Evolutionary conservation across 2,329 filamentous ascomycete genomes (phyloP), one percentile per base, ranked within the genome.

Genomic region (Fusarium nygamai): DNA sequence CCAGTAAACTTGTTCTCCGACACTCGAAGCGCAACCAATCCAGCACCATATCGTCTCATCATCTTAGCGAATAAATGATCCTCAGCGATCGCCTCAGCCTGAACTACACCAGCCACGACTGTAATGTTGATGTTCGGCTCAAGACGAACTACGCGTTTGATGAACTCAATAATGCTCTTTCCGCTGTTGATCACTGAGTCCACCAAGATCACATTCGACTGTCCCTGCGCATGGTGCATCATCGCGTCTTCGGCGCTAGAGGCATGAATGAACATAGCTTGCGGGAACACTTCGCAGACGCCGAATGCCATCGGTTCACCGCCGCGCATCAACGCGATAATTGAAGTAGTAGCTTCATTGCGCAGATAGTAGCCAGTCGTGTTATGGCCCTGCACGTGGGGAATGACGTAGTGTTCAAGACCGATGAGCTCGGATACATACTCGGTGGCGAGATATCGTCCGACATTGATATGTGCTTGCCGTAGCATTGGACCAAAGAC

Each of bases 291-390:
- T 0, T 89, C 84, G 71, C 80, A 88, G 51, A 92, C 82, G 0
- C 90, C 90, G 4, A 86, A 78, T 0, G 90, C 90, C 87, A 92
- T 89, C 1, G 89, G 84, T 70, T 91, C 89, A 14, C 90, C 90
- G 5, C 87, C 89, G 14, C 89, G 87, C 89, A 92, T 92, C n/a
- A 92, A 70, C 0, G 89, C 83, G 2, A 92, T 81, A 53, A 92
- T 91, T 2, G 84, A 65, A 0, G 88, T 92, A 14, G 81, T 61
- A 3, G 80, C 13, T 75, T 92, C 89, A 61, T 86, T 33, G 0
- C 48, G 64, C 4, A 92, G 81, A 13, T 81, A 84, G 74, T 87
- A 82, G 0, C 89, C 89, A 1, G 33, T 77, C 1, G 83, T 85
- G 4, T 69, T 11, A 38, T 84, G 68, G 8, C 85, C 87, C 67